A percentile compares a stretch with the other conserved stretches of the same genome.
Evolutionary conservation across 2,329 filamentous ascomycete genomes (phyloP).

Genomic region (Xylariaceae sp.): DNA sequence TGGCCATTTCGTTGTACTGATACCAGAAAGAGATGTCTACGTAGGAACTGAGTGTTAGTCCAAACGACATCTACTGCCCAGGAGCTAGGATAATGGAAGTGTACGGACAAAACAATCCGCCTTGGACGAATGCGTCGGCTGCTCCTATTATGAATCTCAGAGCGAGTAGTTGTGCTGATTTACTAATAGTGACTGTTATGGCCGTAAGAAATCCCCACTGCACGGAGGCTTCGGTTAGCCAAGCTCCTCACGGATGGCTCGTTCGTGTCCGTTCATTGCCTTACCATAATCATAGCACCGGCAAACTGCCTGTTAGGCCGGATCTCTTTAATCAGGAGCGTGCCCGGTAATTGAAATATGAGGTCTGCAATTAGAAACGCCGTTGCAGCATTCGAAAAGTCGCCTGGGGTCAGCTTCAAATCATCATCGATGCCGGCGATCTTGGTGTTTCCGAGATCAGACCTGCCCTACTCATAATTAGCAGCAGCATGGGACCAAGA

Average conservation of each 20-base stretch:
- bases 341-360: conserved; percentile 31
- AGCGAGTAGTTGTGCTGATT: conserved; percentile 18
- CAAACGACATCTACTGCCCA: not conserved
- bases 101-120: conserved; percentile 28
- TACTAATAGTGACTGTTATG: conserved; percentile 23
- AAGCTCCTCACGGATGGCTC: not conserved
- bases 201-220: conserved; percentile 31
- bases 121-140: conserved; percentile 30
- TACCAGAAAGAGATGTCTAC: conserved; percentile 35
- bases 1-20: conserved; percentile 29
- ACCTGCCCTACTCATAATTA: conserved; percentile 26
- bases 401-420: conserved; percentile 17
- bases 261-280: not conserved
- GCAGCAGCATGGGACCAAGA: not conserved
- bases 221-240: conserved; percentile 13
- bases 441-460: conserved; percentile 32
- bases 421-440: conserved; percentile 30
- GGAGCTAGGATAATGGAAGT: not conserved
- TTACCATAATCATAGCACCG: conserved; percentile 27
- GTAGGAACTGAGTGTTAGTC: not conserved
- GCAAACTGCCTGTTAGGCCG: conserved; percentile 28
- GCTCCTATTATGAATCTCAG: conserved; percentile 28
- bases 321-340: conserved; percentile 28
- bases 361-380: conserved; percentile 26
- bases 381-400: conserved; percentile 27